phyloP scores from a whole-genome alignment of 2,329 filamentous ascomycete genomes.

The Aspergillus floridensis region DNA sequence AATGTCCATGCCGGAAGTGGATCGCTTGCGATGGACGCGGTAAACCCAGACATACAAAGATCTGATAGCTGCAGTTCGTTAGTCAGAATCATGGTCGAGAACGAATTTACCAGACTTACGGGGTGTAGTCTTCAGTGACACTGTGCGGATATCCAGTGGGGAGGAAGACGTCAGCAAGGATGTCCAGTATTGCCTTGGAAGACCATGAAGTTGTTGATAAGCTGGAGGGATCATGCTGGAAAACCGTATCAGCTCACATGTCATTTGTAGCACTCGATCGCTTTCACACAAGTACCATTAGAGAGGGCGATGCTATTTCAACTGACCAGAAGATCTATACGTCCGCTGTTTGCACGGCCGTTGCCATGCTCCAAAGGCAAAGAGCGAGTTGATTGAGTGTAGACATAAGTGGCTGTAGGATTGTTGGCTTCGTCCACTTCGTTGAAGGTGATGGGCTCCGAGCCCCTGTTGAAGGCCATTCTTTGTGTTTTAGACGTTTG shows the following conservation, averaged over 20 bases:
- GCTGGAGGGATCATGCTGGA: conserved; percentile 17
- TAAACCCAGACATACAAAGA: conserved; percentile 54
- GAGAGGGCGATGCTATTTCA: not conserved
- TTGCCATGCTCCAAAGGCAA: not conserved
- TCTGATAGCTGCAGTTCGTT: conserved; percentile 57
- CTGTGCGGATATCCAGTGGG: conserved; percentile 86
- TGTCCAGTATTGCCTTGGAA: conserved; percentile 29
- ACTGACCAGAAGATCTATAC: conserved; percentile 48
- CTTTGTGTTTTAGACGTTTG: not conserved
- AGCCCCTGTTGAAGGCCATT: conserved; percentile 16
- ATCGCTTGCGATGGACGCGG: not conserved
- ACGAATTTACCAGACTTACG: conserved; percentile 45
- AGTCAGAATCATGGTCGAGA: conserved; percentile 5
- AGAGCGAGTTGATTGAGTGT: conserved; percentile 29
- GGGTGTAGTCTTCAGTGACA: conserved; percentile 79
- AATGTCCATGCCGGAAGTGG: not conserved
- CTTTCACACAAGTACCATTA: not conserved
- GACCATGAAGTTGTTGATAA: conserved; percentile 24
- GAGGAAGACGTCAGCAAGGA: conserved; percentile 69
- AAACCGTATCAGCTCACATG: not conserved
- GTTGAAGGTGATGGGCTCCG: conserved; percentile 26
- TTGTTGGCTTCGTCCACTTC: conserved; percentile 52
- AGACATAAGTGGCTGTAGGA: conserved; percentile 50
- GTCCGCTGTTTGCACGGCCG: conserved; percentile 23
- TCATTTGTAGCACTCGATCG: not conserved